phyloP scores from a whole-genome alignment of 176 grass and related monocot species.

The Cenchrus purpureus region DNA sequence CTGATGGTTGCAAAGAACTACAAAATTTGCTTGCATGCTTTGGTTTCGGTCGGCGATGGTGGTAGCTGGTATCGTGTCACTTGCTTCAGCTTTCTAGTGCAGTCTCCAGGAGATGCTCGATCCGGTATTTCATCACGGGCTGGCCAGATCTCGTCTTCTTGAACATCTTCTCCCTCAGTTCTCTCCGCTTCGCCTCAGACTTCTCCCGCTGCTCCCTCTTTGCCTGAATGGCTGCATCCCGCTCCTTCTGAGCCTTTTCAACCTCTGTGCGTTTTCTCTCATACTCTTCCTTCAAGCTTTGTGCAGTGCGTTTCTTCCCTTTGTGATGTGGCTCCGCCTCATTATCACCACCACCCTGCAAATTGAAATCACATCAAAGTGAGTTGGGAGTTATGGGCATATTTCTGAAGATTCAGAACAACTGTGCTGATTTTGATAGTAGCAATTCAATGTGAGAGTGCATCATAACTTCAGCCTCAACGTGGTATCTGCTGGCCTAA shows the following conservation, averaged over 20 bases:
- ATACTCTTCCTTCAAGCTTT: conserved; percentile 75
- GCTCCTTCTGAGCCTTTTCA: conserved; percentile 74
- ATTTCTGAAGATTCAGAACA: not conserved
- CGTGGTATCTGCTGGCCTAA: not conserved
- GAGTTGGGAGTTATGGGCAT: not conserved
- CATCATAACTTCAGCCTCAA: not conserved
- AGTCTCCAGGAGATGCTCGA: conserved; percentile 80
- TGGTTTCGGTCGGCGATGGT: not conserved
- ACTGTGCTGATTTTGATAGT: not conserved
- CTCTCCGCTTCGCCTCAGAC: conserved; percentile 63
- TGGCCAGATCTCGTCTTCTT: conserved; percentile 91
- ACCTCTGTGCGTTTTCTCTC: conserved; percentile 74
- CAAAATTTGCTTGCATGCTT: not conserved
- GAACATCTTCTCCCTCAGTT: conserved; percentile 80
- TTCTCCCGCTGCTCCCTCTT: conserved; percentile 60
- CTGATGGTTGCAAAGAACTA: conserved; percentile 7
- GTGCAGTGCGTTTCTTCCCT: conserved; percentile 50
- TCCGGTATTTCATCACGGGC: conserved; percentile 88
- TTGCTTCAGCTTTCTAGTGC: conserved; percentile 61
- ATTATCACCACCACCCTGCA: conserved; percentile 45
- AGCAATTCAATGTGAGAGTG: not conserved
- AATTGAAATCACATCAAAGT: not conserved
- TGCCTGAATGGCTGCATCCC: conserved; percentile 55
- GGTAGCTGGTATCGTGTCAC: conserved; percentile 1
- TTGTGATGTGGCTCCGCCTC: conserved; percentile 40